Evolutionary conservation across 2,329 filamentous ascomycete genomes (phyloP).

Genomic region (Grosmannia serpens): DNA sequence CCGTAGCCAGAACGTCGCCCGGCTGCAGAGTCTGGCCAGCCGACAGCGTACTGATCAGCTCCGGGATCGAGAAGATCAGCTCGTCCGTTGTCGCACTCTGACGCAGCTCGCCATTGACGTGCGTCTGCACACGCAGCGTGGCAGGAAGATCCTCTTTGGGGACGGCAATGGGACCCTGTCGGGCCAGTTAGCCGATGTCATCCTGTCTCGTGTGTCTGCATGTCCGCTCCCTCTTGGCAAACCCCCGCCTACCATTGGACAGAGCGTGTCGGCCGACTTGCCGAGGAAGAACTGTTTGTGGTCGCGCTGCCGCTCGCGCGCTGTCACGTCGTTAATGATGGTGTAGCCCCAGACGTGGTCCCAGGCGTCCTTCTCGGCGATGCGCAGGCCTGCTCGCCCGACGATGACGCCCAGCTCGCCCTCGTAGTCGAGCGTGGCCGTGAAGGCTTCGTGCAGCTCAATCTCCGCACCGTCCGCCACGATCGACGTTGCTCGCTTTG

Average conservation of each 20-base stretch:
- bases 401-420: conserved; percentile 45
- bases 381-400: conserved; percentile 33
- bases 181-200: not conserved
- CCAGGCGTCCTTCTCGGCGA: conserved; percentile 32
- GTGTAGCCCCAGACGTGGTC: conserved; percentile 44
- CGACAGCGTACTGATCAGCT: conserved; percentile 28
- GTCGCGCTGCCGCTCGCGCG: conserved; percentile 37
- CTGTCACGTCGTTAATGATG: conserved; percentile 43
- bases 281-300: conserved; percentile 51
- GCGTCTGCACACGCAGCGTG: conserved; percentile 28
- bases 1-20: conserved; percentile 34
- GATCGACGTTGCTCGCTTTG: conserved; percentile 1
- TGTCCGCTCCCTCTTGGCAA: too few relatives aligned
- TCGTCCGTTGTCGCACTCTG: conserved; percentile 32
- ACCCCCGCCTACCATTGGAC: conserved; percentile 34
- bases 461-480: not conserved
- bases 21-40: conserved; percentile 30
- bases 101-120: conserved; percentile 33
- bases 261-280: conserved; percentile 43
- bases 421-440: conserved; percentile 34
- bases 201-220: too few relatives aligned
- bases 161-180: conserved; percentile 21
- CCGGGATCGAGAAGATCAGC: conserved; percentile 33
- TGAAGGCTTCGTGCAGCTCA: not conserved
- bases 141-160: conserved; percentile 31